Conservation (phyloP, 2,329 filamentous ascomycete species). For the Pseudomassariella vexata region DNA sequence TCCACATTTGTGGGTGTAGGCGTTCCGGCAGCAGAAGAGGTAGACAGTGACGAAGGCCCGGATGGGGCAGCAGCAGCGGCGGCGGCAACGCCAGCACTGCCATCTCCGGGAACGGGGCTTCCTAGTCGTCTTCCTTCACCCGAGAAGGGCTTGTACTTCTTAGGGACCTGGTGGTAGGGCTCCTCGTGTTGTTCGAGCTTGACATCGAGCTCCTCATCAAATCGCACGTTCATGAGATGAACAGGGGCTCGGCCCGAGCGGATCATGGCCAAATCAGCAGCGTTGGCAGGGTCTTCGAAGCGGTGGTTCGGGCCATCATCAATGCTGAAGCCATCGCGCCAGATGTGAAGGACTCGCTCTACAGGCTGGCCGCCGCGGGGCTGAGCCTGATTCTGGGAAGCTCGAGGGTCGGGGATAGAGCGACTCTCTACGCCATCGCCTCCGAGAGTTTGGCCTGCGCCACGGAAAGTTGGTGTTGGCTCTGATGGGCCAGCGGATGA, state of each 20-base stretch:
- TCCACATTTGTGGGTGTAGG: constrained; percentile 44
- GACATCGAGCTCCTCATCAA: constrained; percentile 72
- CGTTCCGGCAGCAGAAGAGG: constrained; percentile 11
- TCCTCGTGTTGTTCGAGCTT: constrained; percentile 72
- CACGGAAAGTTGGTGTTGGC: constrained; percentile 52
- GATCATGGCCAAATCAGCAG: constrained; percentile 68
- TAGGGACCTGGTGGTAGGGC: constrained; percentile 67
- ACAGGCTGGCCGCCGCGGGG: constrained; percentile 35
- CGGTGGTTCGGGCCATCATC: constrained; percentile 74
- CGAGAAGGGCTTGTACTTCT: constrained; percentile 69
- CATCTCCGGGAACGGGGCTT: constrained; percentile 65
- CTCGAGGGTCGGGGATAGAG: constrained; percentile 56
- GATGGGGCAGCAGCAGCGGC: constrained; percentile 23
- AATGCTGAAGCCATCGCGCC: constrained; percentile 80
- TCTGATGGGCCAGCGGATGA: constrained; percentile 43
- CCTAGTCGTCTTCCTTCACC: constrained; percentile 70
- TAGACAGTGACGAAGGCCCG: constrained; percentile 24
- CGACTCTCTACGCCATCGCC: constrained; percentile 70
- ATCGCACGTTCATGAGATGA: constrained; percentile 70
- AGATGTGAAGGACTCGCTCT: constrained; percentile 69
- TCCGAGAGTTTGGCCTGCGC: constrained; percentile 69
- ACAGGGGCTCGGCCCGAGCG: constrained; percentile 70
- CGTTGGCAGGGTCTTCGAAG: constrained; percentile 74
- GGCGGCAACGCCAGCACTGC: constrained; percentile 20
- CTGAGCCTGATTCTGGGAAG: constrained; percentile 17